Conservation (phyloP, 2,329 filamentous ascomycete genomes). For the Colletotrichum musicola region DNA sequence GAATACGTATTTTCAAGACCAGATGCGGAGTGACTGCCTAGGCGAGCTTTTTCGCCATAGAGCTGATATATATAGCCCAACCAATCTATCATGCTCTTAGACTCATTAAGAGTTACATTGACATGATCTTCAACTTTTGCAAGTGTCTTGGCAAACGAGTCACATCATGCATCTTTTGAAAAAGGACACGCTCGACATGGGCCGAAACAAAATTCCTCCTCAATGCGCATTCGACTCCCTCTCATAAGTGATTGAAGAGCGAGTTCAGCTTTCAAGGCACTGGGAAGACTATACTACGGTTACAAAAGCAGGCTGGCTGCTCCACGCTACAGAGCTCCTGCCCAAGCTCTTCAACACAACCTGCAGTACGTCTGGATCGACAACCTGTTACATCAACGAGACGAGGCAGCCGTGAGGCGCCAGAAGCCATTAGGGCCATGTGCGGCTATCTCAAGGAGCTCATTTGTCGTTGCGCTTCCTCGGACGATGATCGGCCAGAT, state of each 20-base stretch:
- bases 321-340: slow-evolving; percentile 43
- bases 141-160: background rate
- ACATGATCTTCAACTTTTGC: no score
- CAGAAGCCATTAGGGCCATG: slow-evolving; percentile 35
- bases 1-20: no score
- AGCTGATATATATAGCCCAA: no score
- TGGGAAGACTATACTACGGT: slow-evolving; percentile 6
- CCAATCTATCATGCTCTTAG: no score
- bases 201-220: slow-evolving; percentile 33
- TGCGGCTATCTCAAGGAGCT: slow-evolving; percentile 24
- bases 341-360: slow-evolving; percentile 24
- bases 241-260: slow-evolving; percentile 50
- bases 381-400: slow-evolving; percentile 40
- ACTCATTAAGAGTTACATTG: no score
- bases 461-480: slow-evolving; percentile 23
- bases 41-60: no score
- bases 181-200: slow-evolving; percentile 37
- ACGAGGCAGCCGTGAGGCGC: slow-evolving; percentile 23
- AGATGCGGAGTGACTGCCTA: no score
- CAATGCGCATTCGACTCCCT: slow-evolving; percentile 49
- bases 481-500: slow-evolving; percentile 22
- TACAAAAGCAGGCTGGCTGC: slow-evolving; percentile 30
- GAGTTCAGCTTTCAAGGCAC: slow-evolving; percentile 46
- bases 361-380: slow-evolving; percentile 33
- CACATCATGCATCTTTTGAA: slow-evolving; percentile 46